Evolutionary conservation across 2,329 filamentous ascomycete genomes (phyloP).

Genomic region (Coniochaeta sp.): DNA sequence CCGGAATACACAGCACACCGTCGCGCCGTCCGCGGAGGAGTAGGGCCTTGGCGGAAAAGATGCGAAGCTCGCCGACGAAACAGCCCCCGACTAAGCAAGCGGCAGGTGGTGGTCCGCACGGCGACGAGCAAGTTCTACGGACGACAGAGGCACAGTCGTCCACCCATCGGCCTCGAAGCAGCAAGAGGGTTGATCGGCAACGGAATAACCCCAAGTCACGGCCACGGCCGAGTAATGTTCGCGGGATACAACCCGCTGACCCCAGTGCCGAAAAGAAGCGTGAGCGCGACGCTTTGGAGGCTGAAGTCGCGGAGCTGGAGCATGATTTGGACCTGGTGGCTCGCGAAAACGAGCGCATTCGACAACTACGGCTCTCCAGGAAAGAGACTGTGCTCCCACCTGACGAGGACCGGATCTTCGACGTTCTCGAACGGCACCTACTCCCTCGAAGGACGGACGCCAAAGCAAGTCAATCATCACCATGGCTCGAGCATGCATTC

Average conservation of each 20-base stretch:
- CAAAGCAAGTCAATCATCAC: slow-evolving; percentile 7
- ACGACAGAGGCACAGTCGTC: slow-evolving; percentile 13
- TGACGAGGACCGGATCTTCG: slow-evolving; percentile 27
- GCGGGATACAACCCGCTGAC: slow-evolving; percentile 33
- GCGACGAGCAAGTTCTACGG: not conserved
- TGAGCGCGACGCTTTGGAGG: slow-evolving; percentile 43
- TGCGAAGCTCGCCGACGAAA: slow-evolving; percentile 44
- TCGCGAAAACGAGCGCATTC: slow-evolving; percentile 51
- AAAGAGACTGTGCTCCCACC: slow-evolving; percentile 17
- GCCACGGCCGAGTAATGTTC: slow-evolving; percentile 14
- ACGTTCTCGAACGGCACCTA: slow-evolving; percentile 34
- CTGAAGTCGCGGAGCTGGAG: slow-evolving; percentile 49
- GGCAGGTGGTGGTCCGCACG: not conserved
- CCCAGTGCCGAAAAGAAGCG: slow-evolving; percentile 42
- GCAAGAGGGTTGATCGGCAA: slow-evolving; percentile 5
- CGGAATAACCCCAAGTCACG: slow-evolving; percentile 5
- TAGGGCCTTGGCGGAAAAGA: slow-evolving; percentile 27
- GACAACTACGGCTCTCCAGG: slow-evolving; percentile 29
- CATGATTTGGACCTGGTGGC: slow-evolving; percentile 50
- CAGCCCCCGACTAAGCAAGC: slow-evolving; percentile 22
- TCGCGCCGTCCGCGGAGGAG: slow-evolving; percentile 40
- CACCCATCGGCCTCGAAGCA: not conserved
- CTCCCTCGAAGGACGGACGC: slow-evolving; percentile 25
- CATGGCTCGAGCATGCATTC: slow-evolving; percentile 39
- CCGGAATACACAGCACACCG: slow-evolving; percentile 54